phyloP scores from a whole-genome alignment of 2,329 filamentous ascomycete genomes.

The Fusarium sp. region DNA sequence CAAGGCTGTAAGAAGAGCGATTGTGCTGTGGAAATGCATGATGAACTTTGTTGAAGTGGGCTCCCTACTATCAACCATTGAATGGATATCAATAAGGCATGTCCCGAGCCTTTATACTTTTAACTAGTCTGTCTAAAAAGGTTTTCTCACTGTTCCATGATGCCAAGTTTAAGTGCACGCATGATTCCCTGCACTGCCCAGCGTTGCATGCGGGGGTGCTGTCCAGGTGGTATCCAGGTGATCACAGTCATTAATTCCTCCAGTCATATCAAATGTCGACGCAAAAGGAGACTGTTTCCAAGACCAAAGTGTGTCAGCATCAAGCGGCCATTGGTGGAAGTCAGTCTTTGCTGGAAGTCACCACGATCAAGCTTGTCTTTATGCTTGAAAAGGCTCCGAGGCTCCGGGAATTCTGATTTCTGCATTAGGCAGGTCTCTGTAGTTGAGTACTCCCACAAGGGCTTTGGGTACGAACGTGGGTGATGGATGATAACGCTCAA shows the following conservation, averaged over 20 bases:
- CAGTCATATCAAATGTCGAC: not conserved
- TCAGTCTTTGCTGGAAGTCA: not conserved
- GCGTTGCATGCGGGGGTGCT: not conserved
- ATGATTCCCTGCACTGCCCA: not conserved
- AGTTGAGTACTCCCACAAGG: not conserved
- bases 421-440: conserved; percentile 2
- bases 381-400: conserved; percentile 16
- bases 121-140: rapidly evolving
- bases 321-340: not conserved
- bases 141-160: not conserved
- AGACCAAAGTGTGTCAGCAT: not conserved
- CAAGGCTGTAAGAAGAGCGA: conserved; percentile 31
- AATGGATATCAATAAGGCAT: rapidly evolving
- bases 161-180: not conserved
- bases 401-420: not conserved
- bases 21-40: conserved; percentile 18
- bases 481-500: not conserved
- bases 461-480: not conserved
- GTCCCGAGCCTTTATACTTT: not conserved
- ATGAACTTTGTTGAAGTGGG: not conserved
- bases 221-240: not conserved
- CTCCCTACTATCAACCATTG: rapidly evolving
- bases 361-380: conserved; percentile 5
- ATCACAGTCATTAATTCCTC: not conserved
- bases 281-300: too few species aligned